Conservation (phyloP, 2,329 filamentous ascomycete genomes). For the Xylaria polymorpha region DNA sequence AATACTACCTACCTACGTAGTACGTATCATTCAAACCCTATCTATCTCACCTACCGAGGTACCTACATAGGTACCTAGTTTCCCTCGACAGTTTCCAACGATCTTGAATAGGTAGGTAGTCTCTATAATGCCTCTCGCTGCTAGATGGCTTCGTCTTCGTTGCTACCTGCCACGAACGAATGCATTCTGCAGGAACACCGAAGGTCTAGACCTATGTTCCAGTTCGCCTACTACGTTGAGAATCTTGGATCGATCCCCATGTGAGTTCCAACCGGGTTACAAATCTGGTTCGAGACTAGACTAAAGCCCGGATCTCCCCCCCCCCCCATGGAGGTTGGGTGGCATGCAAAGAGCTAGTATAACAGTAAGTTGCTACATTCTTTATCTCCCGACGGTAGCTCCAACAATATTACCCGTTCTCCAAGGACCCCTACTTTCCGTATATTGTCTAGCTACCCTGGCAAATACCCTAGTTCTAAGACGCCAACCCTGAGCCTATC, state of each 20-base stretch:
- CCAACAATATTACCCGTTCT: conserved; percentile 1
- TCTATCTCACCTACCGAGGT: no score
- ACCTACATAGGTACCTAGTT: background rate
- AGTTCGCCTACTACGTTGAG: conserved; percentile 5
- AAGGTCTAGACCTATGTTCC: conserved; percentile 10
- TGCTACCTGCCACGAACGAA: conserved; percentile 9
- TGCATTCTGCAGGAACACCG: conserved; percentile 15
- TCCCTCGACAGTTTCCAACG: background rate
- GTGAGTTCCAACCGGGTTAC: background rate
- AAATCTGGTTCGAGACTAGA: background rate
- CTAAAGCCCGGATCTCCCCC: background rate
- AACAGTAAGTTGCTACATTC: conserved; percentile 9
- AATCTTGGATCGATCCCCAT: conserved; percentile 9
- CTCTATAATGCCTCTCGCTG: background rate
- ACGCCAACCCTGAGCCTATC: background rate
- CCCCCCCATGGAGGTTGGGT: conserved; percentile 1
- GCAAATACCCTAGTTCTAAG: background rate
- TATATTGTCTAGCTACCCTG: conserved; percentile 1
- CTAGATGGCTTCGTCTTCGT: conserved; percentile 7
- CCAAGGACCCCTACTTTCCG: background rate
- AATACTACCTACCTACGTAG: no score
- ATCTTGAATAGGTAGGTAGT: background rate
- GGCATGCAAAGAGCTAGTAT: conserved; percentile 10
- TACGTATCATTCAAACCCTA: background rate
- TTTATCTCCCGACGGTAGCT: background rate